phyloP scores from a whole-genome alignment of 2,329 filamentous ascomycete species.

The Aspergillus arachidicola region DNA sequence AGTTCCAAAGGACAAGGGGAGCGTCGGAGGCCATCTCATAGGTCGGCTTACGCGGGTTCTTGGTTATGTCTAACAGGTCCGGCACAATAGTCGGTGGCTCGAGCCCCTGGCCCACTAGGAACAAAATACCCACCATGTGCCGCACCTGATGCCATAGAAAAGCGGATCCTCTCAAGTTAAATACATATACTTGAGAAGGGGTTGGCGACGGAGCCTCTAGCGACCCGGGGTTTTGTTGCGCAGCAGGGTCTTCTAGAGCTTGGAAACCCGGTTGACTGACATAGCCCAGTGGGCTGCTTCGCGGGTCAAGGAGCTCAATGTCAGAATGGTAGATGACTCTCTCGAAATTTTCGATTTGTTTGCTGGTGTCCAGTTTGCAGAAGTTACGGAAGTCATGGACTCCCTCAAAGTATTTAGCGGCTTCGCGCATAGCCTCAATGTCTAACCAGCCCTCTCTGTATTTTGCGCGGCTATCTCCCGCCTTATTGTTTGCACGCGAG shows the following conservation, averaged over 20 bases:
- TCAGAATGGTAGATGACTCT: constrained; percentile 78
- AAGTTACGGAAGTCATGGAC: constrained; percentile 95
- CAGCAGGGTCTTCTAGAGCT: constrained; percentile 28
- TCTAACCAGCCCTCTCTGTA: constrained; percentile 77
- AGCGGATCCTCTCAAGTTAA: constrained; percentile 84
- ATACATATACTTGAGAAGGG: constrained; percentile 73
- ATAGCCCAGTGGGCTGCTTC: constrained; percentile 59
- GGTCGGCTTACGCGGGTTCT: constrained; percentile 73
- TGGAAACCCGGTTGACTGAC: constrained; percentile 53
- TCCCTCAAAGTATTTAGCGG: constrained; percentile 78
- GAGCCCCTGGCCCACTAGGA: constrained; percentile 85
- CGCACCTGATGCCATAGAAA: constrained; percentile 99
- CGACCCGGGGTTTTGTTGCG: constrained; percentile 19
- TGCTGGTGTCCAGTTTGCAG: constrained; percentile 88
- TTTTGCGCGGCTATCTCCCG: constrained; percentile 26
- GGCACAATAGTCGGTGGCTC: constrained; percentile 74
- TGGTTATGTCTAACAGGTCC: constrained; percentile 71
- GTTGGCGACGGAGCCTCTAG: constrained; percentile 33
- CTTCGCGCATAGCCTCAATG: constrained; percentile 81
- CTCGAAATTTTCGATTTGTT: constrained; percentile 83
- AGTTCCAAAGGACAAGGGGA: constrained; percentile 94
- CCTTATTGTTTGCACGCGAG: constrained; percentile 26
- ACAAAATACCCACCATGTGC: constrained; percentile 90
- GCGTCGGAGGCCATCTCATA: constrained; percentile 91
- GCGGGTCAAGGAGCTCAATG: constrained; percentile 68